phyloP scores from a whole-genome alignment of 2,329 filamentous ascomycete genomes.

The Diaporthe sp. region DNA sequence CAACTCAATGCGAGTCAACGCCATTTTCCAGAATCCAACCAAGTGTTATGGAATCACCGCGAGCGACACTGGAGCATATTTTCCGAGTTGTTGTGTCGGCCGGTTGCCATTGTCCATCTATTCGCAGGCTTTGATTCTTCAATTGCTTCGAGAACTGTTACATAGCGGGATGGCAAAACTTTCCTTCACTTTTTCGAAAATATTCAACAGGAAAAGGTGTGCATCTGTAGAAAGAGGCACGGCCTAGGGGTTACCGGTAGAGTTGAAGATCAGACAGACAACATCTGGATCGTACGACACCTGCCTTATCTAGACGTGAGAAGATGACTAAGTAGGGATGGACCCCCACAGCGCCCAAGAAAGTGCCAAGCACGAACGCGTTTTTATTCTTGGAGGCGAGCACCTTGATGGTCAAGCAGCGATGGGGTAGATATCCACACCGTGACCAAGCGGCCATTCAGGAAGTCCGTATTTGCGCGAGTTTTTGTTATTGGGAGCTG shows the following conservation, averaged over 20 bases:
- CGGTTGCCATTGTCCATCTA: neutral
- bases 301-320: neutral
- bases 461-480: neutral
- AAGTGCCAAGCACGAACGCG: neutral
- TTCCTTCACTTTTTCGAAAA: neutral
- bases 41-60: neutral
- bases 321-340: conserved; percentile 16
- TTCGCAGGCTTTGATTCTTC: neutral
- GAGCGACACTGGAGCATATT: too few species aligned
- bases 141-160: neutral
- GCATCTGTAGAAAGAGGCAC: neutral
- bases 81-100: neutral
- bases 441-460: neutral
- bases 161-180: too few species aligned
- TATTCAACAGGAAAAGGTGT: neutral
- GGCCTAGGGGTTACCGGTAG: neutral
- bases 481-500: conserved; percentile 9
- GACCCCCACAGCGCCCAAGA: conserved; percentile 3
- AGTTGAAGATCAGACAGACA: neutral
- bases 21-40: neutral
- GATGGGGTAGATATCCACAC: conserved; percentile 14
- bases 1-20: neutral
- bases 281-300: neutral
- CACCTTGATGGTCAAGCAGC: conserved; percentile 9
- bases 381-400: conserved; percentile 18